Percentiles rank a stretch among this genome's conserved stretches.
These are phyloP conservation scores for Tuber umbilicatum DNA, from an alignment of 495 filamentous ascomycete genomes.

Conservation along the genomic window DNA sequence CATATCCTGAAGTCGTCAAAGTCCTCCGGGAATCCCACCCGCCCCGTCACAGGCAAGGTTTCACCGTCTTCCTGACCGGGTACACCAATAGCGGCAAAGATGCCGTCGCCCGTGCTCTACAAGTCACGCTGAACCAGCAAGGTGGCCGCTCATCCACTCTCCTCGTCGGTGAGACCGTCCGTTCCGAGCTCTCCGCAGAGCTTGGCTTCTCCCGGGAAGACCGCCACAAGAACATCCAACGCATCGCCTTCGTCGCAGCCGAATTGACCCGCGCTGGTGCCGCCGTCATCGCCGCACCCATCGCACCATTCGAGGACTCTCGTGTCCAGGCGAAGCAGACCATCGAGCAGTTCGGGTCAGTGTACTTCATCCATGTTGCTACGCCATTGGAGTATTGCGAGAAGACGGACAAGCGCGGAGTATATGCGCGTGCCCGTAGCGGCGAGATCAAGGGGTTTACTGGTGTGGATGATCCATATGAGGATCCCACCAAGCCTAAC, in stretches of 20 bases:
- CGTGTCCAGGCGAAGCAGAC: conserved; percentile 70
- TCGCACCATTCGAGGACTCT: conserved; percentile 80
- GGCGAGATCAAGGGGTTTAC: conserved; percentile 99
- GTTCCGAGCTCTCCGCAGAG: conserved; percentile 85
- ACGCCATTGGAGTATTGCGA: conserved; percentile 88
- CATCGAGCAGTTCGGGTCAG: conserved; percentile 77
- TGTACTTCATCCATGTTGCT: conserved; percentile 91
- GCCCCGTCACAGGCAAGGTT: conserved; percentile 79
- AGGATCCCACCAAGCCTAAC: conserved; percentile 72
- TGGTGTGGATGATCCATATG: conserved; percentile 96
- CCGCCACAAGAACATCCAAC: conserved; percentile 89
- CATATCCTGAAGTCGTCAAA: conserved; percentile 95
- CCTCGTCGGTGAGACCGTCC: conserved; percentile 89
- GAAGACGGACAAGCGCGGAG: conserved; percentile 87
- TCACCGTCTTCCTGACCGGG: conserved; percentile 96
- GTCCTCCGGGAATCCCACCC: conserved; percentile 94
- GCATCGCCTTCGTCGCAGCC: conserved; percentile 91
- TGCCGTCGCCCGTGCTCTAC: conserved; percentile 85
- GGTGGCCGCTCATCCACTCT: conserved; percentile 90
- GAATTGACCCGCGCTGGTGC: conserved; percentile 89
- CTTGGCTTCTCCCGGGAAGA: conserved; percentile 91
- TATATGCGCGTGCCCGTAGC: conserved; percentile 74
- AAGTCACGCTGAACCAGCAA: conserved; percentile 98
- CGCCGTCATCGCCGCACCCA: conserved; percentile 95
- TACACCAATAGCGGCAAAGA: conserved; percentile 97